Base-by-base conservation (phyloP, 352 stramenopile genomes). In the Sclerospora graminicola region DNA sequence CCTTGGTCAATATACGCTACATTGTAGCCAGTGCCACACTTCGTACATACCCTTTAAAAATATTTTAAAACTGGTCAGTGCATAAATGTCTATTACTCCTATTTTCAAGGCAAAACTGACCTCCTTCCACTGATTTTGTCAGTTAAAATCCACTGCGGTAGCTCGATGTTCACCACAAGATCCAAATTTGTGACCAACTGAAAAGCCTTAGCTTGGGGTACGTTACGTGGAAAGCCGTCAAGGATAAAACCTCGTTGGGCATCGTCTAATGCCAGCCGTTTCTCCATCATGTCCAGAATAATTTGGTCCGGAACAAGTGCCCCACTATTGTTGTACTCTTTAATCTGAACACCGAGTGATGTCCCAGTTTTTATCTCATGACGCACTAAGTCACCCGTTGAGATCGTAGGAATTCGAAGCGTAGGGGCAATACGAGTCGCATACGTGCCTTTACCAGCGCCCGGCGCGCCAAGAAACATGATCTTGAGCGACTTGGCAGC, bases 361-460 rank as follows among this genome's bases (percentile, higher is more conserved):
- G 80, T 86, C 47, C 66, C 65, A 5, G 61, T 80, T 58, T 94
- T 93, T 48, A 94, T 92, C 64, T 95, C 82, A 43, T 86, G 60
- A 33, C 85, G 76, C 45, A 96, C 77, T 32, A 96, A 62, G 37
- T 96, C 85, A 14, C 85, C 82, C 27, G 82, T 95, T 9, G 82
- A 92, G 39, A 95, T 95, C 27, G 81, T 89, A 28, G 84, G 84
- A 55, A 95, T 89, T 43, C 84, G 51, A 41, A 95, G 63, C 60
- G 84, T 74, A 8, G 75, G 74, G n/a, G 82, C 78, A 28, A 96
- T 89, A 43, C 81, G 80, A 30, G 66, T 78, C 20, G 84, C 82
- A 52, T 95, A 96, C 33, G 85, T 96, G 52, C 85, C 85, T 63
- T 96, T 96, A 52, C 85, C 85, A 2, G 84, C 82, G 41, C 85